Evolutionary conservation across 1,139 yeast species (phyloP).

Genomic region (Yamadazyma mexicana): DNA sequence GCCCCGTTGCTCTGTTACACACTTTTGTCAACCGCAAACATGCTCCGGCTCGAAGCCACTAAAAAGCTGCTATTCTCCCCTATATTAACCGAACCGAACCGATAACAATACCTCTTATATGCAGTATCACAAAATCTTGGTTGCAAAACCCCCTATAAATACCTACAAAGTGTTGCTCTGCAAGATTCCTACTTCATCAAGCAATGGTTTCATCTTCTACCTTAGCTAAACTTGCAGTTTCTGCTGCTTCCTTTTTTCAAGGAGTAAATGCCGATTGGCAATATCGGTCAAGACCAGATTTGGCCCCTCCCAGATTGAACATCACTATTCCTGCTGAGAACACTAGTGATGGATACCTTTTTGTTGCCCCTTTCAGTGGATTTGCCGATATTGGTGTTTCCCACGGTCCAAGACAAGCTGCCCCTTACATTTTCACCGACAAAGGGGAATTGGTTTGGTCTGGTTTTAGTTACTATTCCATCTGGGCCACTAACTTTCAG

Average conservation of each 20-base stretch:
- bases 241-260: neutral
- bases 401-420: constrained; percentile 27
- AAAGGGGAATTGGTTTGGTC: constrained; percentile 37
- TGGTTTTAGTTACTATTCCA: constrained; percentile 29
- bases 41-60: no score
- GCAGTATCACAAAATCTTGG: no score
- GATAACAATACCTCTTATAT: no score
- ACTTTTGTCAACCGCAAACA: no score
- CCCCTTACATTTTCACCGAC: constrained; percentile 32
- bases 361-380: constrained; percentile 32
- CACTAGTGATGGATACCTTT: constrained; percentile 27
- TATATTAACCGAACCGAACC: no score
- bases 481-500: constrained; percentile 35
- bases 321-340: constrained; percentile 25
- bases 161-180: neutral
- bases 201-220: no score
- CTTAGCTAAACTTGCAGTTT: no score
- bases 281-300: constrained; percentile 33
- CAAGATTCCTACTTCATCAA: neutral
- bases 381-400: constrained; percentile 20
- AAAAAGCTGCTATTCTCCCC: no score
- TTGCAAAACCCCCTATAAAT: neutral
- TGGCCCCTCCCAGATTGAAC: constrained; percentile 32
- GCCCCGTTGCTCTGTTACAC: no score
- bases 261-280: constrained; percentile 24